Conservation (phyloP, 768 basidiomycete genomes). For the Brasilioporus rufonigricans region DNA sequence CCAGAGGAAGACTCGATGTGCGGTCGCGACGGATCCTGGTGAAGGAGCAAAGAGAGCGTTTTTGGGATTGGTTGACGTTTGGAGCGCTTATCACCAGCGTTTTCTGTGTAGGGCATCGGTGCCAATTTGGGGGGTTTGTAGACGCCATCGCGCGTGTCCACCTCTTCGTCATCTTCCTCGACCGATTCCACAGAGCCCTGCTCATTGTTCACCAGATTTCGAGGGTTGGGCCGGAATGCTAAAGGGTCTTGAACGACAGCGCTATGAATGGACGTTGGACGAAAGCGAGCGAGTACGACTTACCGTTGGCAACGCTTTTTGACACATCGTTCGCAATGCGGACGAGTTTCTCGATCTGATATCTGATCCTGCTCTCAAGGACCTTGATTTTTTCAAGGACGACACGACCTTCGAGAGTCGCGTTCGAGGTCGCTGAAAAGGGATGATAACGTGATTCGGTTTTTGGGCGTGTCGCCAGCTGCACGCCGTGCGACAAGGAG, state of each 20-base stretch:
- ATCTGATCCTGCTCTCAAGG: conserved; percentile 84
- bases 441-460: conserved; percentile 46
- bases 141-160: conserved; percentile 43
- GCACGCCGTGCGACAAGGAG: conserved; percentile 71
- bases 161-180: conserved; percentile 18
- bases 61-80: conserved; percentile 59
- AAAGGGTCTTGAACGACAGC: conserved; percentile 65
- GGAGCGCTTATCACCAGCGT: conserved; percentile 41
- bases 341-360: conserved; percentile 95
- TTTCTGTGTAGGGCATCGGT: conserved; percentile 80
- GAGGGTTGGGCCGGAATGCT: conserved; percentile 88
- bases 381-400: conserved; percentile 86
- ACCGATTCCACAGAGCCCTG: conserved; percentile 35
- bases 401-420: conserved; percentile 63
- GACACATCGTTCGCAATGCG: conserved; percentile 65
- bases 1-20: conserved; percentile 72
- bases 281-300: conserved; percentile 10
- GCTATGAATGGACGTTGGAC: neutral
- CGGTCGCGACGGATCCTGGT: conserved; percentile 58
- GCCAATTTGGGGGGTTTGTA: conserved; percentile 88
- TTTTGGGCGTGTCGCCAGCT: conserved; percentile 59
- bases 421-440: conserved; percentile 56
- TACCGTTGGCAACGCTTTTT: conserved; percentile 56
- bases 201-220: conserved; percentile 55
- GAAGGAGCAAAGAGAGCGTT: conserved; percentile 53